These are phyloP conservation scores for Telfairia occidentalis DNA, from an alignment of 331 rosid species.

Conservation along the genomic window DNA sequence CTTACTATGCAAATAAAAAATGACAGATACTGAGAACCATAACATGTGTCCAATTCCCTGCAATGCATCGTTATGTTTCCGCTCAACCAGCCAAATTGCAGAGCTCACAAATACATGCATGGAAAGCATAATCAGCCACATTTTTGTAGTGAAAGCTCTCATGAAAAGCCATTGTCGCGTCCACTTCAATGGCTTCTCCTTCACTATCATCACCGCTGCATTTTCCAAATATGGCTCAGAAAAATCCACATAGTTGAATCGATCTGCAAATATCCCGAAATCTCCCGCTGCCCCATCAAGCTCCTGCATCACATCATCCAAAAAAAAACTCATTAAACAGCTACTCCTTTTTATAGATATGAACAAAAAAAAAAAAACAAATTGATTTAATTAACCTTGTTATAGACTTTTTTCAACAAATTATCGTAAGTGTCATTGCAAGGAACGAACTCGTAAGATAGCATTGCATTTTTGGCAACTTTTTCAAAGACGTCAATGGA, in stretches of 20 bases:
- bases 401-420: background rate
- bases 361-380: too few species aligned
- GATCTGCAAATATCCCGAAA: background rate
- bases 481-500: background rate
- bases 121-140: background rate
- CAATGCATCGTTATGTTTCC: background rate
- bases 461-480: background rate
- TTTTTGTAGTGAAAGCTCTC: background rate
- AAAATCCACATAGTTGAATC: constrained; percentile 1
- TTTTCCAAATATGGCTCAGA: background rate
- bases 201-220: constrained; percentile 6
- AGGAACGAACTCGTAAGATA: background rate
- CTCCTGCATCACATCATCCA: constrained; percentile 10
- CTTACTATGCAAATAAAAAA: constrained; percentile 7
- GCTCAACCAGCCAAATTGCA: constrained; percentile 9
- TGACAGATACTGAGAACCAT: background rate
- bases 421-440: background rate
- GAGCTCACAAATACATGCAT: background rate
- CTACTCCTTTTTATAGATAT: too few species aligned
- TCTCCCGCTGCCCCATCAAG: constrained; percentile 4
- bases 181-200: background rate
- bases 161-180: background rate
- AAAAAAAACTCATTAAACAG: background rate
- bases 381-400: background rate
- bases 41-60: constrained; percentile 5